phyloP scores from a whole-genome alignment of 2,329 filamentous ascomycete genomes.

The Emmonsia crescens region DNA sequence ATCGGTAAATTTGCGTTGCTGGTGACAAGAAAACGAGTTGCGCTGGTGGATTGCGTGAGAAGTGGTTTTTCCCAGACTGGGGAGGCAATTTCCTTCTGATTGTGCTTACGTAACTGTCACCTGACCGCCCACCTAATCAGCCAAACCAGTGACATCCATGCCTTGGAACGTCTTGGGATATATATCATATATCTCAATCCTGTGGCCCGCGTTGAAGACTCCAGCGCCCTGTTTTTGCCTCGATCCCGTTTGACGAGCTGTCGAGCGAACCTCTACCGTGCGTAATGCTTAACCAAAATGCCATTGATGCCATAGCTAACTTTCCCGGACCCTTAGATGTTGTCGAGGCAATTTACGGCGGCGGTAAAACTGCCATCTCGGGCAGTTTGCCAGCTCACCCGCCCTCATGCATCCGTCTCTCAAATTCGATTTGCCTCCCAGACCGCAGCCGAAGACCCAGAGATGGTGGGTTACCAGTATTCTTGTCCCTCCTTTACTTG shows the following conservation, averaged over 20 bases:
- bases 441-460: slow-evolving; percentile 31
- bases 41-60: slow-evolving; percentile 27
- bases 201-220: not conserved
- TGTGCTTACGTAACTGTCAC: slow-evolving; percentile 23
- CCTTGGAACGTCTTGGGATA: not conserved
- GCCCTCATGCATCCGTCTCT: slow-evolving; percentile 31
- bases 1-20: slow-evolving; percentile 33
- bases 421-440: slow-evolving; percentile 29
- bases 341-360: slow-evolving; percentile 35
- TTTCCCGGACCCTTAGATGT: slow-evolving; percentile 26
- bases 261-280: slow-evolving; percentile 4
- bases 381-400: slow-evolving; percentile 18
- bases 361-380: slow-evolving; percentile 30
- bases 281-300: not conserved
- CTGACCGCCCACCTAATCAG: not conserved
- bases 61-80: slow-evolving; percentile 27
- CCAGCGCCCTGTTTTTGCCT: not conserved
- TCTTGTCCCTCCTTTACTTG: not conserved
- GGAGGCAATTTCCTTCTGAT: slow-evolving; percentile 21
- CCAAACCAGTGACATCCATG: not conserved
- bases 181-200: not conserved
- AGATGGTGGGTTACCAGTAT: slow-evolving; percentile 27
- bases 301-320: slow-evolving; percentile 14
- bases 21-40: slow-evolving; percentile 23
- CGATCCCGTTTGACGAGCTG: not conserved